Base-by-base conservation (phyloP, 495 filamentous ascomycete genomes). In the Darksidea phi region DNA sequence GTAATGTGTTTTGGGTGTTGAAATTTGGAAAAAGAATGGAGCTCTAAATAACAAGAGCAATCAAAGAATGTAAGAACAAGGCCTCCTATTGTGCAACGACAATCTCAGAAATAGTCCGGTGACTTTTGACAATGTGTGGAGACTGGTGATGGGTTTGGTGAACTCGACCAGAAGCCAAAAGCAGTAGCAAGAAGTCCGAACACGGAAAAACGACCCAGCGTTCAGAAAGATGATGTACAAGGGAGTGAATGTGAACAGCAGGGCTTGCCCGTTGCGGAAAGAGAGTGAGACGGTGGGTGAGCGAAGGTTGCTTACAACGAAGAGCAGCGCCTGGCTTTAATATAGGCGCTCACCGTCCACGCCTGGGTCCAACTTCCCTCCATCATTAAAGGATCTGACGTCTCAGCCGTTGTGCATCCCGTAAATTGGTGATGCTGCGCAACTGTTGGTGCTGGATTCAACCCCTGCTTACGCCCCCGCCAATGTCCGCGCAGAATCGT, bases 201-300 rank as follows among this genome's bases (percentile, higher is more conserved):
- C 34, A 49, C 4, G 54, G 49, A 49, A 59, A 64, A 55, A 59
- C 61, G 54, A 48, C 37, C 55, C 61, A 25, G 61, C 56, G 55
- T 59, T 59, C 28, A 15, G 47, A 38, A 41, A 37, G 28, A 10
- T 45, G 18, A 48, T 57, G 54, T 37, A 57, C 53, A 58, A 64
- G 49, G 23, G 61, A 64, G 61, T 64, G 61, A 46, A 52, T 52
- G 24, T 25, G 15, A 45, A n/a, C 48, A 48, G 13, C 43, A 50
- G 47, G 57, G 23, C 57, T 60, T 42, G 57, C 49, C 49, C 15
- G 23, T 43, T 15, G 45, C n/a, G 47, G 46, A 58, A 38, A 53
- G 59, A 54, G 28, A 13, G 45, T 20, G 17, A 5, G 36, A 12
- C 36, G 36, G 13, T 34, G 18, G 5, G 50, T 47, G 49, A 37